Base-by-base conservation (phyloP, 177 flowering plant species). In the Tripterygium wilfordii region DNA sequence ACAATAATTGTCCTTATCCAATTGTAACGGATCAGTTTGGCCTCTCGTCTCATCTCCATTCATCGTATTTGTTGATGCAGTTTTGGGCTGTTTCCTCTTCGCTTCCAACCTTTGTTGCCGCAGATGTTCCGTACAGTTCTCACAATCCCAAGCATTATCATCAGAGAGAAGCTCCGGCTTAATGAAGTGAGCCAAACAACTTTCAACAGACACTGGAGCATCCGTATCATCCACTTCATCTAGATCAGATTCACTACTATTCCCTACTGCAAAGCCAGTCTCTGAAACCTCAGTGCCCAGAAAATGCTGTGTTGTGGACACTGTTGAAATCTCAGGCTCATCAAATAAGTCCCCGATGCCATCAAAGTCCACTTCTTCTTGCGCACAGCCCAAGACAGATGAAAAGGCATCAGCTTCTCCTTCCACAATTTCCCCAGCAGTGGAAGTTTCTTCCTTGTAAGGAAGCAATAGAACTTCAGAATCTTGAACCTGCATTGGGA, bases 81-180 rank as follows among this genome's bases (percentile, higher is more conserved):
- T 18, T 27, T 56, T 67, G 13, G 24, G 44, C 35, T 17, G 57
- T 46, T 56, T 58, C 48, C 42, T 53, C 39, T 45, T 64, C 16
- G 46, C 39, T 56, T 48, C 60, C 45, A 27, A 51, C 54, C 17
- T 62, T 53, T 71, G 68, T 3, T 39, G 64, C 25, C 12, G 70
- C 36, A 72, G 38, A 57, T 24, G 49, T 60, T 75, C 87, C 1
- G 95, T 71, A 58, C 99, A 94, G 43, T 64, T 77, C 49, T 78
- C 99, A 70, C 99, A 94, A 51, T 80, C 69, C 96, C 95, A 94
- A 38, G 79, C 97, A 70, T 89, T 91, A 51, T 87, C 96, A 57
- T 75, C 52, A 20, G 80, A 60, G 25, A 94, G 90, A 61, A 78
- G 77, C 64, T 94, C 99, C 8, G 82, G 85, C 60, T 81, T 83